These are phyloP conservation scores for Penicillium thymicola DNA, from an alignment of 2,329 filamentous ascomycete species.

Conservation along the genomic window DNA sequence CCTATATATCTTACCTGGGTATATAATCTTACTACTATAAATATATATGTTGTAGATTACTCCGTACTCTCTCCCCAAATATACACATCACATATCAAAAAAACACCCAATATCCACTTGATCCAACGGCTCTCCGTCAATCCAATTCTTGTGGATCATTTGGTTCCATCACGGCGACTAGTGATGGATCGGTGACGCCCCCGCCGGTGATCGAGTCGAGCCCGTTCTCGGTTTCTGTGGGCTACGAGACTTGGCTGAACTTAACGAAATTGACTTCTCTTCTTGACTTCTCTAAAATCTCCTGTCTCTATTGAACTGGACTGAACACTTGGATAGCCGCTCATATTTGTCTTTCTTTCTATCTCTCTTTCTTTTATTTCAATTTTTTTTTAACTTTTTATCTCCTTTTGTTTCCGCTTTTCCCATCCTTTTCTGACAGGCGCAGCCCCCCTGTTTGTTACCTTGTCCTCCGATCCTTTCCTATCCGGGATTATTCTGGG, in stretches of 20 bases:
- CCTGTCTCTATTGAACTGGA: background rate
- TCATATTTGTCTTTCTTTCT: too few relatives aligned
- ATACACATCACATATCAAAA: background rate
- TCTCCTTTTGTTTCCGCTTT: background rate
- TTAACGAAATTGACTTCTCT: background rate
- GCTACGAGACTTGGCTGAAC: slow-evolving; percentile 14
- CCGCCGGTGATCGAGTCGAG: slow-evolving; percentile 26
- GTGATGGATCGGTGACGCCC: slow-evolving; percentile 26
- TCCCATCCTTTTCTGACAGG: background rate
- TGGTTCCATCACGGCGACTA: slow-evolving; percentile 21
- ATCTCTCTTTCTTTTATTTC: background rate
- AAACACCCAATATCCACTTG: slow-evolving; percentile 14
- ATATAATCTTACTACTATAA: background rate
- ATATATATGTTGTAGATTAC: background rate
- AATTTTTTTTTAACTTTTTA: background rate
- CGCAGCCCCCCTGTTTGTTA: slow-evolving; percentile 9
- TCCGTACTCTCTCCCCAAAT: too few relatives aligned
- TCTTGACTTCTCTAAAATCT: background rate
- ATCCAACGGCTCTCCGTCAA: slow-evolving; percentile 26
- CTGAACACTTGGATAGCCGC: background rate
- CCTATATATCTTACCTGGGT: background rate
- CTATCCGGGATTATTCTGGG: slow-evolving; percentile 20
- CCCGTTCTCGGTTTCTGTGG: slow-evolving; percentile 12
- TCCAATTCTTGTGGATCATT: slow-evolving; percentile 19
- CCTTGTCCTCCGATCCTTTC: slow-evolving; percentile 18